A percentile compares a stretch with the other conserved stretches of the same genome.
These are phyloP conservation scores for Quercus phellos DNA, from an alignment of 331 rosid species.

Conservation along the genomic window DNA sequence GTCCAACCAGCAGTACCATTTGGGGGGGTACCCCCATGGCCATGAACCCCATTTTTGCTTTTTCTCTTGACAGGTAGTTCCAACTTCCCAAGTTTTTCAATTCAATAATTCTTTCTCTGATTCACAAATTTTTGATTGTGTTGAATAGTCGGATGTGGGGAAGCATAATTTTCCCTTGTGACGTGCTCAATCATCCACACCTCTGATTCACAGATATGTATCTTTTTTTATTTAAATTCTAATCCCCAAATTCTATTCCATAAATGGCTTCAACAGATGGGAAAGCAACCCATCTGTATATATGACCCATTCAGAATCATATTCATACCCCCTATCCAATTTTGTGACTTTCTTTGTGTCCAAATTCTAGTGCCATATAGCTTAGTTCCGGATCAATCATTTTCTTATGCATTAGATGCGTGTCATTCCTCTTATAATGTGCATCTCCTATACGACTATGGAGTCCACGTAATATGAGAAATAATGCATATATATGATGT, in stretches of 20 bases:
- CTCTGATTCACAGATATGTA: background rate
- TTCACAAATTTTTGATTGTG: background rate
- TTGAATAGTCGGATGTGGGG: constrained; percentile 6
- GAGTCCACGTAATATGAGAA: too few species aligned
- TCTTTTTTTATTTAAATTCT: background rate
- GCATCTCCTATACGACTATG: too few species aligned
- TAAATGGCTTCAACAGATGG: too few species aligned
- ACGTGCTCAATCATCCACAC: background rate
- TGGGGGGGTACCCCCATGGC: too few species aligned
- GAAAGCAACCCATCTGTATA: background rate
- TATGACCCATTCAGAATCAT: too few species aligned
- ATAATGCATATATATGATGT: too few species aligned
- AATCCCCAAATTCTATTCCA: background rate
- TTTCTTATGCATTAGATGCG: too few species aligned
- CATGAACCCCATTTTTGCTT: background rate
- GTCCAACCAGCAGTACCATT: background rate
- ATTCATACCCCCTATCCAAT: background rate
- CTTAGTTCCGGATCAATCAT: too few species aligned
- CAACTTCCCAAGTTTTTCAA: background rate
- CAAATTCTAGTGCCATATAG: background rate
- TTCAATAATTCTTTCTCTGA: constrained; percentile 7
- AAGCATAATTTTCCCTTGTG: background rate
- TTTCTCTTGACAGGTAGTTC: constrained; percentile 11
- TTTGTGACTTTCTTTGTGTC: background rate
- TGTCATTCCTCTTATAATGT: too few species aligned